Evolutionary conservation across 139 green algal genomes (phyloP).

Genomic region (Chlorella sp.): DNA sequence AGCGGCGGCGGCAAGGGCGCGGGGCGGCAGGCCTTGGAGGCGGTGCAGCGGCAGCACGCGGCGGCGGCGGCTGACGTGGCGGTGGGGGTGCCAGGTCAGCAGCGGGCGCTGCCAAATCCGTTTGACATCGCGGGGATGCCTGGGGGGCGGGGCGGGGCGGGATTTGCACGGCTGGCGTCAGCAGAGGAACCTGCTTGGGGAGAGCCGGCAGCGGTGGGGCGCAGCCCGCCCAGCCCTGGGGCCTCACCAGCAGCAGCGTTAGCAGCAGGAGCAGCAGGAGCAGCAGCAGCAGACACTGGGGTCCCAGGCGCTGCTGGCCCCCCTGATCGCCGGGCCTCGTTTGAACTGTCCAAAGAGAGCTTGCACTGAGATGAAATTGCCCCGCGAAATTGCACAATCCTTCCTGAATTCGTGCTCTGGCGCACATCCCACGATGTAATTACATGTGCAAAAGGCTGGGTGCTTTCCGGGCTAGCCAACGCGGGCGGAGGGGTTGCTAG

Average conservation of each 20-base stretch:
- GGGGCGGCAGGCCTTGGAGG: background rate
- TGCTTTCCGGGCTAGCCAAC: too few relatives aligned
- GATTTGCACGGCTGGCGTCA: background rate
- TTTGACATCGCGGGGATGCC: background rate
- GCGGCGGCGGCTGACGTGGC: background rate
- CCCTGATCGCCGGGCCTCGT: too few relatives aligned
- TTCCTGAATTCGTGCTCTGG: too few relatives aligned
- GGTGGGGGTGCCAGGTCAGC: background rate
- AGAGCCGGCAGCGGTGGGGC: too few relatives aligned
- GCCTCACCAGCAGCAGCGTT: background rate
- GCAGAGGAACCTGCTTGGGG: background rate
- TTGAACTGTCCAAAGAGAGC: too few relatives aligned
- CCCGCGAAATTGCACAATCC: too few relatives aligned
- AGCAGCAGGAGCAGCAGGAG: background rate
- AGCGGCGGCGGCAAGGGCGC: background rate
- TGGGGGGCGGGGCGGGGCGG: background rate
- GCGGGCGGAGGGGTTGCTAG: too few relatives aligned
- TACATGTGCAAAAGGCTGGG: too few relatives aligned
- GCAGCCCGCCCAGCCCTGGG: too few relatives aligned
- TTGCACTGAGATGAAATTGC: too few relatives aligned
- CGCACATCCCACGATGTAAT: too few relatives aligned
- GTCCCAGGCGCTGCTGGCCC: background rate
- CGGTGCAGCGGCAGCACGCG: conserved; percentile 1
- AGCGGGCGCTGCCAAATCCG: background rate
- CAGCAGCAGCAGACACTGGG: background rate